Evolutionary conservation across 495 filamentous ascomycete species (phyloP), one percentile per base, ranked within the genome.

Genomic region (Trichoderma erinaceum): DNA sequence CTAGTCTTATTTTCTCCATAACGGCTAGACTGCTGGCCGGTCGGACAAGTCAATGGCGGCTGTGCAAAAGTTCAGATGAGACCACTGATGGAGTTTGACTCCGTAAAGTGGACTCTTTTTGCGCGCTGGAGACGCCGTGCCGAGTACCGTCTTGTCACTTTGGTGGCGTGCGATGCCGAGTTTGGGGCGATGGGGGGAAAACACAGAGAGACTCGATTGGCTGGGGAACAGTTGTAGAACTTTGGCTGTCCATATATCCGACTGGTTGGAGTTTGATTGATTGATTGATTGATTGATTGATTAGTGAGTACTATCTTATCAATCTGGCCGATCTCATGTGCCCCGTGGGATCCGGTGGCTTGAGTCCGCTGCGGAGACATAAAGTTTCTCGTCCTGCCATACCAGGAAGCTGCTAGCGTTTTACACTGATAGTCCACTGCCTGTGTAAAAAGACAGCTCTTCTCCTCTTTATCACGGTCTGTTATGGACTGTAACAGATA

Each of bases 91-190:
- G 50, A 56, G 50, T 56, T 56, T 56, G 50, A 11, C 50, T 23
- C 50, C 50, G 21, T 56, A 56, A 56, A 21, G 50, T 56, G 50
- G 50, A 25, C 18, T 56, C 21, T 21, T 21, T 56, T 21, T 56
- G 35, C 2, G 43, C 1, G 43, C 50, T 56, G 50, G 50, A 56
- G 50, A 21, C 50, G 21, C 21, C n/a, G 50, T 56, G 50, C 50
- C 50, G 50, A 56, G n/a, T 56, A 56, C 50, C 50, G 50, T 56
- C n/a, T 56, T n/a, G 21, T 56, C 50, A 25, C 3, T 7, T 38
- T 56, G 43, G 43, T 56, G 50, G 50, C 50, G 21, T n/a, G 50
- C 50, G 50, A 56, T 25, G n/a, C 50, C 50, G n/a, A 56, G 16
- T 56, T 56, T 23, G n/a, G 50, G 8, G 15, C 44, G 44, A 21